Evolutionary conservation across 306 rosid genomes (phyloP), one percentile per base, ranked within the genome.

Genomic region (Geum urbanum): DNA sequence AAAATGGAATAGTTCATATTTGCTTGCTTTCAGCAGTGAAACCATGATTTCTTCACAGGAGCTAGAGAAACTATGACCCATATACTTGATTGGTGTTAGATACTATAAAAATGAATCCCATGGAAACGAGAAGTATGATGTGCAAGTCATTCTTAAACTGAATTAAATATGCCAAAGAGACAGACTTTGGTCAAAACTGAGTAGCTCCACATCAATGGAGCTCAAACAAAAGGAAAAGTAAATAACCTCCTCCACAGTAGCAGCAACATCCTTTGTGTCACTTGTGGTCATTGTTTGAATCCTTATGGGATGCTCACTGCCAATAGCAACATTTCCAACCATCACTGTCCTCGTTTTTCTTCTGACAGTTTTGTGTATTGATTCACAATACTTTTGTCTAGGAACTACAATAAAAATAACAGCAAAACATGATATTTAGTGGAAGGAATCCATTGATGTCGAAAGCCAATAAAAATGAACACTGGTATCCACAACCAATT

Each of bases 241-340:
- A 32, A 32, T 32, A 32, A 32, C 98, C 97, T 92, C 86, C 81
- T 92, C 98, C 68, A 92, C 96, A 45, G 97, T 90, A 77, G 85
- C 96, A 32, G 96, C 81, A 60, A 92, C 85, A 85, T 92, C 92
- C 79, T 92, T 92, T 6, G 98, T 92, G 76, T 92, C 98, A 50
- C 78, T 86, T 64, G 98, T 92, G 50, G 98, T 92, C 98, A 92
- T 92, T 19, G 98, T 92, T 78, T 92, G 98, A 81, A 92, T 78
- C 86, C 96, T 85, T 78, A 92, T 90, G 4, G 98, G 98, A 81
- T 90, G 96, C 78, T 90, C 97, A 50, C 98, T 90, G 44, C 98
- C 97, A 69, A 92, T 45, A 40, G 91, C 79, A 72, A 92, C 97
- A 10, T 90, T 76, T 69, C 98, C 98, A 69, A 86, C 97, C 96